These are phyloP conservation scores for Xylaria telfairii DNA, from an alignment of 495 filamentous ascomycete genomes.

Conservation along the genomic window DNA sequence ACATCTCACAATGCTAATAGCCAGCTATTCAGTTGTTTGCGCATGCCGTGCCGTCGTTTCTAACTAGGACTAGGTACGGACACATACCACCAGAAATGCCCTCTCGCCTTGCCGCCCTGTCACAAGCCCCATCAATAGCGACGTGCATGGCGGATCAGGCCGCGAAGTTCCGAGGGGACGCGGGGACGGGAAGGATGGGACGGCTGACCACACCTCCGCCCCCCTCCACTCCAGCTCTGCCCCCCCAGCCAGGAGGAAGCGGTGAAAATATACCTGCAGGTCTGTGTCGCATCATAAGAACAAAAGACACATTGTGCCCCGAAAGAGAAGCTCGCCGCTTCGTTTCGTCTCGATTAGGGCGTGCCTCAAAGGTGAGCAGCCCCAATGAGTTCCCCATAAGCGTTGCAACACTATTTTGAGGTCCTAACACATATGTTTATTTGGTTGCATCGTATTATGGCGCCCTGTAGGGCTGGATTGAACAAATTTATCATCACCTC, in stretches of 20 bases:
- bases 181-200: constrained; percentile 25
- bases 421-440: neutral
- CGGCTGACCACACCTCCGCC: constrained; percentile 2
- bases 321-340: constrained; percentile 9
- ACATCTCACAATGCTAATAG: neutral
- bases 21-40: constrained; percentile 5
- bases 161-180: constrained; percentile 13
- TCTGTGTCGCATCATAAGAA: constrained; percentile 14
- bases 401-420: constrained; percentile 11
- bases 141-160: constrained; percentile 18
- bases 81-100: neutral
- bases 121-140: neutral
- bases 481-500: neutral
- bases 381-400: neutral
- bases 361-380: neutral
- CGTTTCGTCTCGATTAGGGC: constrained; percentile 10
- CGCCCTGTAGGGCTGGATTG: constrained; percentile 18
- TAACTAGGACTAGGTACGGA: neutral
- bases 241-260: constrained; percentile 10
- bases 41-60: neutral
- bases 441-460: constrained; percentile 8
- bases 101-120: neutral
- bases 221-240: constrained; percentile 3
- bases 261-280: constrained; percentile 21
- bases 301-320: constrained; percentile 15